Evolutionary conservation across 768 basidiomycete genomes (phyloP), one percentile per base, ranked within the genome.

Genomic region (Tephrocybe sp.): DNA sequence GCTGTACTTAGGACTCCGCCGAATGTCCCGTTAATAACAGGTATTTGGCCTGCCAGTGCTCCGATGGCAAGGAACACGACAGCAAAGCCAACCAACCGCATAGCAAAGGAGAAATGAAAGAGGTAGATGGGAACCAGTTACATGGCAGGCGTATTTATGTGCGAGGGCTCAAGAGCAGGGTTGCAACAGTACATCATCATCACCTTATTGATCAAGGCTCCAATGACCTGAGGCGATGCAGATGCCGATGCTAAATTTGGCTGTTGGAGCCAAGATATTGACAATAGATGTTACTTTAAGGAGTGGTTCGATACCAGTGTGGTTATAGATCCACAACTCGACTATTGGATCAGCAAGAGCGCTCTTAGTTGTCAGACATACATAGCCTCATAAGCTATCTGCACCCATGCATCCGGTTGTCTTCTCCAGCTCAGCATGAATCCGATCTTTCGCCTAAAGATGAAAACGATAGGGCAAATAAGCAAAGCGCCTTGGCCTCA

Each of bases 21-120:
- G 28, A 78, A 53, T 10, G 81, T 70, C 0, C 80, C 81, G 25
- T 77, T 65, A 18, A 80, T 59, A 3, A 75, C 53, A 1, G 81
- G 79, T 14, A 83, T 60, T 62, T 81, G 77, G 14, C 70, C 64
- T 23, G 36, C 45, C 34, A 47, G 36, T 10, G 45, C 15, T 23
- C 45, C 45, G 6, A 26, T 26, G 24, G 26, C n/a, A 18, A 34
- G 36, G 14, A 47, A 47, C 9, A 18, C n/a, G 7, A 38, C 3
- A 24, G 21, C 17, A 36, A 47, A 26, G 34, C 18, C 2, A 25
- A 47, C 15, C n/a, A 36, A 47, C 33, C 45, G 15, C 45, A 47
- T 47, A 25, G 25, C 3, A 17, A 47, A 24, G 25, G 24, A 20
- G 15, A 1, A 47, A 38, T 9, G 20, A 24, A 34, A 8, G 11